Conservation (phyloP, 768 basidiomycete genomes). For the Pholiota conissans region DNA sequence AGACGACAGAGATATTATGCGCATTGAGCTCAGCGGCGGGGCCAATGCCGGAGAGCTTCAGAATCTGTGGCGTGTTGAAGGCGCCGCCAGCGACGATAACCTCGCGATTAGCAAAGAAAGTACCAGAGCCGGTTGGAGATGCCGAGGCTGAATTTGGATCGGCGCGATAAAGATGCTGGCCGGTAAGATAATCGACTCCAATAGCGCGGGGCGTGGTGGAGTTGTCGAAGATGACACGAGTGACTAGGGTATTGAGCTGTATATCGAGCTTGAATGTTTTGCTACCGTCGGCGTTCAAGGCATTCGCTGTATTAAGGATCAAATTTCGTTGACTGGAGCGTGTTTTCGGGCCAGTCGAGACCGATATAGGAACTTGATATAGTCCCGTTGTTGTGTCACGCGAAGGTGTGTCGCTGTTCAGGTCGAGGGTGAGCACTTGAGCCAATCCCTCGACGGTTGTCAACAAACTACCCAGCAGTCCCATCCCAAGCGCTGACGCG, state of each 20-base stretch:
- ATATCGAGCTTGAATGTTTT: slow-evolving; percentile 2
- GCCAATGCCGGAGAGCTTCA: slow-evolving; percentile 4
- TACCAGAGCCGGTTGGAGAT: background rate
- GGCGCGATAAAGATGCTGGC: slow-evolving; percentile 3
- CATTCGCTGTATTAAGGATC: slow-evolving; percentile 1
- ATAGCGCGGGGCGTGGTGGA: slow-evolving; percentile 1
- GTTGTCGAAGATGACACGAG: slow-evolving; percentile 4
- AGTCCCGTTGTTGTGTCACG: slow-evolving; percentile 2
- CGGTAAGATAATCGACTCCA: slow-evolving; percentile 3
- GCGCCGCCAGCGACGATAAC: slow-evolving; percentile 3
- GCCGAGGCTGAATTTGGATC: slow-evolving; percentile 4
- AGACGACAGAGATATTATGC: background rate
- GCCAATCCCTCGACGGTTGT: background rate
- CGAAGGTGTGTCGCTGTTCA: slow-evolving; percentile 1
- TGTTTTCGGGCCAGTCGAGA: slow-evolving; percentile 3
- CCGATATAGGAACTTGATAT: slow-evolving; percentile 6
- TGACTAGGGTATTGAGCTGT: slow-evolving; percentile 2
- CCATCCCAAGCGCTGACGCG: slow-evolving; percentile 4
- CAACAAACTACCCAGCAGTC: background rate
- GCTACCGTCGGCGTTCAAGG: background rate
- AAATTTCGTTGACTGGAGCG: slow-evolving; percentile 3
- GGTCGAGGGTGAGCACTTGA: slow-evolving; percentile 1
- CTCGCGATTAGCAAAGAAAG: slow-evolving; percentile 6
- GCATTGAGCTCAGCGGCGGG: background rate
- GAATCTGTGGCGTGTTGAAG: slow-evolving; percentile 3